phyloP scores from a whole-genome alignment of 2,329 filamentous ascomycete species.

The Tolypocladium endophyticum region DNA sequence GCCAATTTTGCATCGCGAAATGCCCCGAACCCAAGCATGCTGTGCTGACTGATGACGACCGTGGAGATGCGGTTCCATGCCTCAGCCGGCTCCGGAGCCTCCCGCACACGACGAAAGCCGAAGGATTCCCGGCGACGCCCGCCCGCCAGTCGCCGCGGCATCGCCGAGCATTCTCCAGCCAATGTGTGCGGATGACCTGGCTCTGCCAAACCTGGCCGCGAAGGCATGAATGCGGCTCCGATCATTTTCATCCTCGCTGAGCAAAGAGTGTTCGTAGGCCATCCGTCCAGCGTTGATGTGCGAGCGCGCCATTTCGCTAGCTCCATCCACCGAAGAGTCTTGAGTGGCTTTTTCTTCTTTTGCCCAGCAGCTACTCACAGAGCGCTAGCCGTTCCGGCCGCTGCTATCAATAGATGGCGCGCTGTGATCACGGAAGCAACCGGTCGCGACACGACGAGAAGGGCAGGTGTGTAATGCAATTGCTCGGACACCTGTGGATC shows the following conservation, averaged over 20 bases:
- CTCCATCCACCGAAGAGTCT: too few relatives aligned
- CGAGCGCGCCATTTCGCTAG: too few relatives aligned
- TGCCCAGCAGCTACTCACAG: too few relatives aligned
- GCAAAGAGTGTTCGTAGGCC: not conserved
- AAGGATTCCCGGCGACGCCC: not conserved
- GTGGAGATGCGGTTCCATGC: not conserved
- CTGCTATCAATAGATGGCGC: not conserved
- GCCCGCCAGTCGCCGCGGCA: not conserved
- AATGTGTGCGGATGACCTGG: not conserved
- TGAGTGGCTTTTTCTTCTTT: too few relatives aligned
- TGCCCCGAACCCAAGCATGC: too few relatives aligned
- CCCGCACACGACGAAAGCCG: not conserved
- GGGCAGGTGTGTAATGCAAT: too few relatives aligned
- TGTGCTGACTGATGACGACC: not conserved
- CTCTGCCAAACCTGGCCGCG: not conserved
- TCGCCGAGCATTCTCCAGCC: not conserved
- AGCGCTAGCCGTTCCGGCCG: not conserved
- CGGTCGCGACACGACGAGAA: not conserved
- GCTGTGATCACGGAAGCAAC: not conserved
- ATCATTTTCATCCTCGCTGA: not conserved
- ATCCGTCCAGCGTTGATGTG: too few relatives aligned
- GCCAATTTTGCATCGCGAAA: not conserved
- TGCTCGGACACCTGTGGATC: not conserved
- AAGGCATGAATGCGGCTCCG: not conserved
- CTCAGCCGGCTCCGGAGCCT: not conserved